Evolutionary conservation across 176 grass and related monocot genomes (phyloP).

Genomic region (Poa annua): DNA sequence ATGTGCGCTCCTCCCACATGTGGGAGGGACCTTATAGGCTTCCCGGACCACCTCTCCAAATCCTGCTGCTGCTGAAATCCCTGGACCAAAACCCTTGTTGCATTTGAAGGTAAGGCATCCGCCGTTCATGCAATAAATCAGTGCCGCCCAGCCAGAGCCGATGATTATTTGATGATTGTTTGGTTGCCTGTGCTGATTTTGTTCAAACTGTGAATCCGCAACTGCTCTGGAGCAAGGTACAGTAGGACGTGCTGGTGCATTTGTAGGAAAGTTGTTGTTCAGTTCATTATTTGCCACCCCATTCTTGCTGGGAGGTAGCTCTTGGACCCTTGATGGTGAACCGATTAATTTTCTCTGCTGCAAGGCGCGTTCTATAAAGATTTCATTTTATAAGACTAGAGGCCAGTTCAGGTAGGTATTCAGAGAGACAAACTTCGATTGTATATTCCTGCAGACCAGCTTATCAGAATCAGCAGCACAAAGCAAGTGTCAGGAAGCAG

Average conservation of each 20-base stretch:
- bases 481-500: constrained; percentile 38
- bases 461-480: constrained; percentile 29
- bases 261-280: constrained; percentile 18
- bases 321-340: neutral
- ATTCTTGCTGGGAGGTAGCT: neutral
- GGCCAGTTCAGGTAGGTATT: neutral
- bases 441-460: constrained; percentile 16
- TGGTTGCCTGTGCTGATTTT: constrained; percentile 18
- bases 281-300: constrained; percentile 21
- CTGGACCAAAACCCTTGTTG: constrained; percentile 37
- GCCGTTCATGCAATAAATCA: constrained; percentile 1
- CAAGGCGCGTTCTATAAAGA: neutral
- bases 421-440: neutral
- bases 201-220: constrained; percentile 33
- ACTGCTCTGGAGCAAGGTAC: constrained; percentile 27
- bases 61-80: constrained; percentile 40
- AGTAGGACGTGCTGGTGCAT: constrained; percentile 19
- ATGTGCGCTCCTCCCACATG: constrained; percentile 35
- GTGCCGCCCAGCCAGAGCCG: neutral
- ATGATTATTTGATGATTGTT: constrained; percentile 57
- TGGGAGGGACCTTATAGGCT: constrained; percentile 30
- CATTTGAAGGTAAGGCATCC: constrained; percentile 38
- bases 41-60: constrained; percentile 51
- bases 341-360: neutral
- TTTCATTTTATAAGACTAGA: neutral